These are phyloP conservation scores for Aspergillus biplanus DNA, from an alignment of 495 filamentous ascomycete genomes.

Conservation along the genomic window DNA sequence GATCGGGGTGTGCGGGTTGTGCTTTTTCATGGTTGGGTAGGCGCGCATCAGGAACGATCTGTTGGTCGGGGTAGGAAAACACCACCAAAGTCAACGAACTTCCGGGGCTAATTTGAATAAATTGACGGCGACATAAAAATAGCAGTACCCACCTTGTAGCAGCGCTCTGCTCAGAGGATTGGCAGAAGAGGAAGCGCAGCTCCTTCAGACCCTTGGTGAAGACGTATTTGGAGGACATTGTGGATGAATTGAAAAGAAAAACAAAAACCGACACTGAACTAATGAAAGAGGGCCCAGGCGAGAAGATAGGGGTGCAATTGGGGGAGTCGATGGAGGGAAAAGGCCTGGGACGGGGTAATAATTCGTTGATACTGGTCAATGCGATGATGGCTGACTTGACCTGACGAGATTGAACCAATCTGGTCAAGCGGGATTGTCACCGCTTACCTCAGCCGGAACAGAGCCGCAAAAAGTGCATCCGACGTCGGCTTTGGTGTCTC, in stretches of 20 bases:
- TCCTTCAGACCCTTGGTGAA: slow-evolving; percentile 90
- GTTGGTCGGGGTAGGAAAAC: not conserved
- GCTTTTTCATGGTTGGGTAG: slow-evolving; percentile 99
- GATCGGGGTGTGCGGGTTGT: slow-evolving; percentile 94
- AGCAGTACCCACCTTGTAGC: slow-evolving; percentile 68
- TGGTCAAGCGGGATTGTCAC: slow-evolving; percentile 34
- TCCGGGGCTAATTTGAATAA: not conserved
- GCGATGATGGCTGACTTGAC: slow-evolving; percentile 2
- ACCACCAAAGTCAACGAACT: slow-evolving; percentile 22
- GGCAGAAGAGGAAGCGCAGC: slow-evolving; percentile 95
- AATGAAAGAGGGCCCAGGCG: not conserved
- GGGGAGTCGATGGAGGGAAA: not conserved
- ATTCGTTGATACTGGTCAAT: not conserved
- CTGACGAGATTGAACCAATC: slow-evolving; percentile 26
- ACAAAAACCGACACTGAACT: not conserved
- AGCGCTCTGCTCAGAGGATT: slow-evolving; percentile 85
- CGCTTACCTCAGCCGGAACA: slow-evolving; percentile 42
- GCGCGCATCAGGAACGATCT: slow-evolving; percentile 89
- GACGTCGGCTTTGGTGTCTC: slow-evolving; percentile 24
- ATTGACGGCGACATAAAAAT: not conserved
- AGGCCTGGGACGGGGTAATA: not conserved
- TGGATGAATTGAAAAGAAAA: slow-evolving; percentile 25
- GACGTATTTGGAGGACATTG: slow-evolving; percentile 90
- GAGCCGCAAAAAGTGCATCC: slow-evolving; percentile 25
- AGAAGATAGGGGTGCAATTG: slow-evolving; percentile 11